phyloP scores from a whole-genome alignment of 768 basidiomycete genomes.

The Suillus alpinus region DNA sequence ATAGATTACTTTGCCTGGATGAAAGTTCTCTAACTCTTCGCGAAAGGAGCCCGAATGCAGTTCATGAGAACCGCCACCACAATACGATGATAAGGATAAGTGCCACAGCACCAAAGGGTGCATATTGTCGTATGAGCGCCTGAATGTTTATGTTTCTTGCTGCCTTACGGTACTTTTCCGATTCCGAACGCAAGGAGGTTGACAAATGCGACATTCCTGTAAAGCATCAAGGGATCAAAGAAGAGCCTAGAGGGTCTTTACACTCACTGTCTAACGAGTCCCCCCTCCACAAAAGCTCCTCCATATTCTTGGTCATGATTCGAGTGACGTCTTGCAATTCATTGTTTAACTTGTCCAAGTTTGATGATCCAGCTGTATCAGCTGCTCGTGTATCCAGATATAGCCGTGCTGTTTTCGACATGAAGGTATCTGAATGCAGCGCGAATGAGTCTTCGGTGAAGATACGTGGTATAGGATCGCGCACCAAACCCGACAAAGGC shows the following conservation, averaged over 20 bases:
- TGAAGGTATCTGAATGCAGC: conserved; percentile 82
- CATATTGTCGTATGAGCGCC: conserved; percentile 94
- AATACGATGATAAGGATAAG: conserved; percentile 76
- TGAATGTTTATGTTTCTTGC: conserved; percentile 92
- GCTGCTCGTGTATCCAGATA: conserved; percentile 93
- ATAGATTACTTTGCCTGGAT: conserved; percentile 28
- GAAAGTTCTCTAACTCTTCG: conserved; percentile 21
- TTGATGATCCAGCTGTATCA: conserved; percentile 58
- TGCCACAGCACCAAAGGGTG: conserved; percentile 81
- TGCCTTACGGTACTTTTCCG: conserved; percentile 95
- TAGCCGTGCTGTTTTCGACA: conserved; percentile 94
- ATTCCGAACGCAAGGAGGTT: conserved; percentile 90
- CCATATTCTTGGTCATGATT: conserved; percentile 99
- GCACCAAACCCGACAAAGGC: conserved; percentile 97
- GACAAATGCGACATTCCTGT: conserved; percentile 97
- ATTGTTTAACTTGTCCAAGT: conserved; percentile 87
- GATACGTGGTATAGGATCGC: conserved; percentile 24
- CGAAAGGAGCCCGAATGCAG: conserved; percentile 4
- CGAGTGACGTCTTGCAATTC: conserved; percentile 97
- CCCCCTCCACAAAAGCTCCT: conserved; percentile 96
- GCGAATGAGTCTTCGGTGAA: conserved; percentile 5
- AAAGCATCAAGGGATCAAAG: conserved; percentile 5
- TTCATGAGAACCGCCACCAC: conserved; percentile 75
- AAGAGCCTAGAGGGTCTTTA: not conserved
- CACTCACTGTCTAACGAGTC: conserved; percentile 91